Conservation (phyloP, 768 basidiomycete genomes). For the Multifurca ochricompacta region DNA sequence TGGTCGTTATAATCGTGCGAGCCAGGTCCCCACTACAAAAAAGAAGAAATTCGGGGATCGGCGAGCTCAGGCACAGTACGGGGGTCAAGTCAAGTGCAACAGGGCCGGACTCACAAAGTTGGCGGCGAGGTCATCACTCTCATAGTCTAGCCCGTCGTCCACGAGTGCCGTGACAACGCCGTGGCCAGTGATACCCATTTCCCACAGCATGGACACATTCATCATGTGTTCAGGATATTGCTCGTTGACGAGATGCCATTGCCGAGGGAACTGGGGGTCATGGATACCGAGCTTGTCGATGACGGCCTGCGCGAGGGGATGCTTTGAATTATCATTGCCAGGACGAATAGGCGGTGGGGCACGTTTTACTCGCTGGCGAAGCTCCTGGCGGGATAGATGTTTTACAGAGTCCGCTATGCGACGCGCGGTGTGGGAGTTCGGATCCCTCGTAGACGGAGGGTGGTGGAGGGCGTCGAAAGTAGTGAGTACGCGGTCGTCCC, state of each 20-base stretch:
- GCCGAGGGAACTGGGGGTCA: slow-evolving; percentile 76
- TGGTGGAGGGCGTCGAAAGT: slow-evolving; percentile 40
- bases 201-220: slow-evolving; percentile 93
- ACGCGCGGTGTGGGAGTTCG: slow-evolving; percentile 32
- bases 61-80: neutral
- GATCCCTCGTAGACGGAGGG: slow-evolving; percentile 32
- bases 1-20: slow-evolving; percentile 98
- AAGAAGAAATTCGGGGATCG: too few species aligned
- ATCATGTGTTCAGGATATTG: slow-evolving; percentile 74
- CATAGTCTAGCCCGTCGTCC: slow-evolving; percentile 93
- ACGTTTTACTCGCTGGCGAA: slow-evolving; percentile 64
- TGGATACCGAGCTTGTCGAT: slow-evolving; percentile 56
- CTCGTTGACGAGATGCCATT: slow-evolving; percentile 96
- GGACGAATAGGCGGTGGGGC: slow-evolving; percentile 55
- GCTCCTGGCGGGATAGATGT: slow-evolving; percentile 52
- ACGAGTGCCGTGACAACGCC: slow-evolving; percentile 84
- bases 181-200: slow-evolving; percentile 78
- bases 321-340: slow-evolving; percentile 21
- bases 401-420: slow-evolving; percentile 49
- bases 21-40: slow-evolving; percentile 63
- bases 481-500: slow-evolving; percentile 42
- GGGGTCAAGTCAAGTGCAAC: neutral
- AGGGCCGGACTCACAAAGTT: slow-evolving; percentile 72
- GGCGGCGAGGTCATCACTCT: slow-evolving; percentile 72
- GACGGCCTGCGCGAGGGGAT: slow-evolving; percentile 37